Base-by-base conservation (phyloP, 1,284 basidiomycete species). In the Microbotryum saponariae region DNA sequence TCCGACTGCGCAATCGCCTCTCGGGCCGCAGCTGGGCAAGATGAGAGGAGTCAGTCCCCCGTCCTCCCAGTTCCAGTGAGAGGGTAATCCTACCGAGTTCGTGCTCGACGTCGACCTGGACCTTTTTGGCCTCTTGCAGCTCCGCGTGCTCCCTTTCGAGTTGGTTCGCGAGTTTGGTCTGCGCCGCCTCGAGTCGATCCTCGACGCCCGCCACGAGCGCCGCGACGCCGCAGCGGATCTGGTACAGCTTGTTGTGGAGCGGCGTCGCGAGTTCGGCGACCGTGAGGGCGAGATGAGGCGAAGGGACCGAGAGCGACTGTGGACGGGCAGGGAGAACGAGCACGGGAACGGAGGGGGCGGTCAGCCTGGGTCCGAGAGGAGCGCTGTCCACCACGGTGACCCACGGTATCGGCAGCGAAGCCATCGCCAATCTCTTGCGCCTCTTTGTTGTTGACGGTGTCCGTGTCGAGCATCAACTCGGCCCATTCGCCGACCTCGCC, bases 401-500 rank as follows among this genome's bases (percentile, higher is more conserved):
- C 37, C 37, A 42, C 37, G 37, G 16, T 42, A 3, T 42, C 37
- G 16, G 37, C 37, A 42, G 37, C 37, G 6, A 42, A 42, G 12
- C 37, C 37, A 18, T 42, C 37, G 14, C 37, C 37, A 16, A 42
- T 42, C 37, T 42, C 37, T 42, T 16, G 37, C 12, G 37, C 37
- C 37, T 42, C 37, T 10, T 42, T 42, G 16, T 23, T 29, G 10
- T 50, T n/a, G 48, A 50, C 21, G n/a, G 21, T 21, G 12, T 27
- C 27, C 23, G 47, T 46, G 37, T 42, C 44, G 31, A 60, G 10
- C 21, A 56, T 44, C 9, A 27, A 33, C 16, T 63, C 66, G 4
- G 61, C 27, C 66, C 66, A 68, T 33, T 68, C 64, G 21, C 51
- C 62, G 14, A 68, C 62, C 42, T 68, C 59, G 27, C 66, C 62